These are phyloP conservation scores for Clitocybe nebularis DNA, from an alignment of 1,284 basidiomycete genomes.

Conservation along the genomic window DNA sequence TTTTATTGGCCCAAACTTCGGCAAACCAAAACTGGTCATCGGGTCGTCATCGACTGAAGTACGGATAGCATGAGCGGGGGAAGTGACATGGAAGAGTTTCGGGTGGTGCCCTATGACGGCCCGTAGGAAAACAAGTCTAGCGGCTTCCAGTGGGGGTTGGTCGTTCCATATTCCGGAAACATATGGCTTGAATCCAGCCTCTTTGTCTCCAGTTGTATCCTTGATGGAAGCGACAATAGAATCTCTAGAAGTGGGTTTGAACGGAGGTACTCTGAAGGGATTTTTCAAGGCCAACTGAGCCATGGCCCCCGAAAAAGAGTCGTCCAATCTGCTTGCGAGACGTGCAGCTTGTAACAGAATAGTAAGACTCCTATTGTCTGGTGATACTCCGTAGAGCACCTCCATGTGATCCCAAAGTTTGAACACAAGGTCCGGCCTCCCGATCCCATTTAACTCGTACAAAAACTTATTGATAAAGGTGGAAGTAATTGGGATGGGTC, in stretches of 20 bases:
- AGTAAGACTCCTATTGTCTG: slow-evolving; percentile 51
- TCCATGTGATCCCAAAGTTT: slow-evolving; percentile 58
- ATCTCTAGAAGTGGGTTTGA: slow-evolving; percentile 11
- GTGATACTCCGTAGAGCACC: slow-evolving; percentile 48
- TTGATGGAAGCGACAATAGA: slow-evolving; percentile 24
- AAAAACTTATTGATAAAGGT: slow-evolving; percentile 54
- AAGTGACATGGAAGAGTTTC: slow-evolving; percentile 25
- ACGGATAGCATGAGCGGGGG: slow-evolving; percentile 24
- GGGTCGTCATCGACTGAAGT: slow-evolving; percentile 19
- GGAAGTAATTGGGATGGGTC: slow-evolving; percentile 27
- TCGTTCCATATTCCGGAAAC: slow-evolving; percentile 44
- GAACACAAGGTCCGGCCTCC: slow-evolving; percentile 58
- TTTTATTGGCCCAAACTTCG: slow-evolving; percentile 7
- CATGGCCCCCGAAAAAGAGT: slow-evolving; percentile 40
- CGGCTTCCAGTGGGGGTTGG: slow-evolving; percentile 39
- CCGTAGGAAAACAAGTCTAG: slow-evolving; percentile 44
- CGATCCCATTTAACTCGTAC: slow-evolving; percentile 40
- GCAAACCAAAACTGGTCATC: slow-evolving; percentile 9
- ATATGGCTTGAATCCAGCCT: slow-evolving; percentile 19
- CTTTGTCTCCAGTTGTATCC: slow-evolving; percentile 22
- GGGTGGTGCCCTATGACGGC: slow-evolving; percentile 52
- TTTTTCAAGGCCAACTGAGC: slow-evolving; percentile 25
- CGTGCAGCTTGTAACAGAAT: slow-evolving; percentile 59
- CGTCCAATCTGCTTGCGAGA: slow-evolving; percentile 46
- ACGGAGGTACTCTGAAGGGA: slow-evolving; percentile 20